Base-by-base conservation (phyloP, 306 rosid species). In the Mimosa bimucronata region DNA sequence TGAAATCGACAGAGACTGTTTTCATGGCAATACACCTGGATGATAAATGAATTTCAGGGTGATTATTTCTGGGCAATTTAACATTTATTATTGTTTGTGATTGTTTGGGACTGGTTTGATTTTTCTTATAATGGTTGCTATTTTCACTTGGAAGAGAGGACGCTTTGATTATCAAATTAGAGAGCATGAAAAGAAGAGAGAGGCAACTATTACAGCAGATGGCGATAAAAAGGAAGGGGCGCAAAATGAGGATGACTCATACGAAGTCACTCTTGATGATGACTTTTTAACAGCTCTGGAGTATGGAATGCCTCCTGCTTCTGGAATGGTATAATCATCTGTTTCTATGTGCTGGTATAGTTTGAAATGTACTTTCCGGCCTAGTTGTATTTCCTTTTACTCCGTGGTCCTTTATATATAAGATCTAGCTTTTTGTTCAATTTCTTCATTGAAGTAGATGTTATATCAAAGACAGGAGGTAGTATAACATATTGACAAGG, bases 251-350 rank as follows among this genome's bases (percentile, higher is more conserved):
- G 90, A 95, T 69, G 91, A 89, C 28, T 80, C 67, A 1, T 95
- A 92, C 78, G 97, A 92, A 75, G 98, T 95, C 84, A 90, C 91
- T 31, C 92, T 95, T 77, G 98, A 95, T 77, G 97, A 95, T 55
- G 98, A 95, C 84, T 95, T 95, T 75, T 71, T 95, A 37, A 95
- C 97, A 19, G 98, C 98, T 83, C 82, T 95, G 92, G 98, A 95
- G 80, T 93, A 95, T 79, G 98, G 98, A 80, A 92, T 95, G 98
- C 98, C 98, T 78, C 97, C 98, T 31, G 98, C 98, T 66, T 92
- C 98, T 26, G 98, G 98, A 90, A 82, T 95, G 98, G 98, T 94
- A 91, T 77, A 67, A 29, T 74, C 45, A 64, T 85, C 74, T 13
- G 29, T 70, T 82, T 73, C 8, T 82, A 12, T 44, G 1, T 34